A percentile compares a stretch with the other conserved stretches of the same genome.
These are phyloP conservation scores for Botrytis byssoidea DNA, from an alignment of 2,329 filamentous ascomycete species.

Conservation along the genomic window DNA sequence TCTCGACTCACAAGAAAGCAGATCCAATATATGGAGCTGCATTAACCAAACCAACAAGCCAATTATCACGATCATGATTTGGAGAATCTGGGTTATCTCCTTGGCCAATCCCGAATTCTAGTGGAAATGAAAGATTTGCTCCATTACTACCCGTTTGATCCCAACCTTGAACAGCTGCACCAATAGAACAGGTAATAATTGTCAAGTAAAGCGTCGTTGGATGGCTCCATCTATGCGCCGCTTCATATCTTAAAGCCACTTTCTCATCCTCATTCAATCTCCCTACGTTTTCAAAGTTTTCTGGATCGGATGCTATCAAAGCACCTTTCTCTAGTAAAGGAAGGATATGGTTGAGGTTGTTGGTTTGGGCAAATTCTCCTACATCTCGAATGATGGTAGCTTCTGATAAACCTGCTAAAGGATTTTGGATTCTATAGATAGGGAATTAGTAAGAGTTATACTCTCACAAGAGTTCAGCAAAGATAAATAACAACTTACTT, in stretches of 20 bases:
- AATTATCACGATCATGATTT: slow-evolving; percentile 34
- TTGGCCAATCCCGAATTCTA: slow-evolving; percentile 50
- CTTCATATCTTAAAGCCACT: slow-evolving; percentile 58
- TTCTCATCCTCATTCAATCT: slow-evolving; percentile 61
- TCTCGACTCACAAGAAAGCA: slow-evolving; percentile 38
- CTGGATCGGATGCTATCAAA: slow-evolving; percentile 69
- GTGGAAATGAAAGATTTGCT: slow-evolving; percentile 42
- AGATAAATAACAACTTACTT: slow-evolving; percentile 15
- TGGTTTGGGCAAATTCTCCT: slow-evolving; percentile 59
- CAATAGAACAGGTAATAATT: slow-evolving; percentile 65
- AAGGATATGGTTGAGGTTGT: slow-evolving; percentile 58
- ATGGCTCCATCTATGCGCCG: slow-evolving; percentile 66
- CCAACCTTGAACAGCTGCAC: slow-evolving; percentile 57
- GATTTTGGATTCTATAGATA: slow-evolving; percentile 43
- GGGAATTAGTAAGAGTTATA: neutral
- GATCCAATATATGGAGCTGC: slow-evolving; percentile 52
- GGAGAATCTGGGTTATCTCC: slow-evolving; percentile 19
- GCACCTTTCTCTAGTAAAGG: slow-evolving; percentile 65
- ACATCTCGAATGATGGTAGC: slow-evolving; percentile 53
- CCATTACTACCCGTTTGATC: slow-evolving; percentile 47
- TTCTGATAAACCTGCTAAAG: slow-evolving; percentile 53
- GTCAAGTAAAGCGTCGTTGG: slow-evolving; percentile 63
- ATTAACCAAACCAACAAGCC: slow-evolving; percentile 60
- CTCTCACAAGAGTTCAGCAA: neutral
- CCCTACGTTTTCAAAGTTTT: slow-evolving; percentile 57